A percentile compares a stretch with the other conserved stretches of the same genome.
Conservation (phyloP, 495 filamentous ascomycete species). For the Neurospora sp. region DNA sequence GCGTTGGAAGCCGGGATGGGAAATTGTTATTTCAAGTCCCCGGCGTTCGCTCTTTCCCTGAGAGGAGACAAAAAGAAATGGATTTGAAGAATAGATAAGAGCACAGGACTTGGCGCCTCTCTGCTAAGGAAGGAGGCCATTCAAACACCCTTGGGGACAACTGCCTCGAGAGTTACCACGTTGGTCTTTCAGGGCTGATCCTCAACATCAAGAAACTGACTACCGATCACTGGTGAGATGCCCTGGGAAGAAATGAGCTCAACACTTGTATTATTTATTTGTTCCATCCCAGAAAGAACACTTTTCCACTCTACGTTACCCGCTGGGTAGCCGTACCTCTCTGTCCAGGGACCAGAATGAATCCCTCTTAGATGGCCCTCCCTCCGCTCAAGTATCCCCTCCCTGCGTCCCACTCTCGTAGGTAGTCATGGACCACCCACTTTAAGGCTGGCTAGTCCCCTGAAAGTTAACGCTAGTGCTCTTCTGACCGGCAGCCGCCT, state of each 20-base stretch:
- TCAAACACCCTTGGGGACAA: background rate
- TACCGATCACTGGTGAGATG: background rate
- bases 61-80: background rate
- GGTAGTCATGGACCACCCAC: background rate
- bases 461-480: constrained; percentile 24
- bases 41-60: background rate
- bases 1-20: background rate
- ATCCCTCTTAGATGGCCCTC: background rate
- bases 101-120: background rate
- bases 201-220: background rate
- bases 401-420: background rate
- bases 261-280: background rate
- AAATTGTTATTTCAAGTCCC: background rate
- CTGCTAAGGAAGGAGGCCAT: background rate
- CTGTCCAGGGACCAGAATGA: background rate
- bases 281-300: background rate
- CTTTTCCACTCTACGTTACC: background rate
- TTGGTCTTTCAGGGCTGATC: background rate
- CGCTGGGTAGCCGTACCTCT: background rate
- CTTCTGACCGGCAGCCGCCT: constrained; percentile 24
- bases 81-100: background rate
- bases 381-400: background rate
- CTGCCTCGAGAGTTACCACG: background rate
- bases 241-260: background rate
- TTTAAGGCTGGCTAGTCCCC: background rate